Conservation (phyloP, 2,329 filamentous ascomycete species). For the Drechslerella coelobrocha region DNA sequence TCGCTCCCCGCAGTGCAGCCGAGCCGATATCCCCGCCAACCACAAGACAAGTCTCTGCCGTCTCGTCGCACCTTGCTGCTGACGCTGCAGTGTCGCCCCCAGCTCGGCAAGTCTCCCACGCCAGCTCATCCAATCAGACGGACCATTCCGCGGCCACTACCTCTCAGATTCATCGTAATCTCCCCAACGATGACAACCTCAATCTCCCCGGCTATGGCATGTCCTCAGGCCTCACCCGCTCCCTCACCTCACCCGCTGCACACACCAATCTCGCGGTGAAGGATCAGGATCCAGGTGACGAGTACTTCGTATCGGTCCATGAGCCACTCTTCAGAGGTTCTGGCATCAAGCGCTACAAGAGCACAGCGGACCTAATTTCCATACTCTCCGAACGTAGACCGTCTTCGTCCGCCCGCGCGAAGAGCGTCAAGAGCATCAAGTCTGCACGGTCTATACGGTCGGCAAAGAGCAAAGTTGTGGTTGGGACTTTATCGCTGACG, state of each 20-base stretch:
- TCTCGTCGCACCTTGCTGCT: conserved; percentile 30
- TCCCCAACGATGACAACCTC: conserved; percentile 62
- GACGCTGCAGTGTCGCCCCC: conserved; percentile 40
- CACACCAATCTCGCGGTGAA: conserved; percentile 36
- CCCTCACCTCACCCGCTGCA: conserved; percentile 39
- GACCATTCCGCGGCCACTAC: conserved; percentile 30
- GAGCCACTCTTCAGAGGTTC: conserved; percentile 26
- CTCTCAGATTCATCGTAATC: conserved; percentile 52
- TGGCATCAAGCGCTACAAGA: conserved; percentile 70
- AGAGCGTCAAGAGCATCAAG: conserved; percentile 72
- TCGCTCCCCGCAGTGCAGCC: conserved; percentile 45
- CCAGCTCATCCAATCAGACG: conserved; percentile 39
- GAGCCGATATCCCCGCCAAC: conserved; percentile 46
- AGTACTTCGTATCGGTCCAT: conserved; percentile 49
- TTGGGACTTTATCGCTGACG: conserved; percentile 72
- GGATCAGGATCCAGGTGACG: conserved; percentile 42
- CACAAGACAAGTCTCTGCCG: conserved; percentile 36
- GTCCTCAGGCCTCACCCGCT: conserved; percentile 68
- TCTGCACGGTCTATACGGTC: conserved; percentile 33
- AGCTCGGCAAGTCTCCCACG: conserved; percentile 42
- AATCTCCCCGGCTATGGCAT: conserved; percentile 60
- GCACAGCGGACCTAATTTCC: conserved; percentile 91
- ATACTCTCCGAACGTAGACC: conserved; percentile 72
- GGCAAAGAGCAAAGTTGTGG: conserved; percentile 52
- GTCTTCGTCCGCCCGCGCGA: conserved; percentile 61